phyloP scores from a whole-genome alignment of 1,284 basidiomycete genomes.

The Ceratobasidium sp. region DNA sequence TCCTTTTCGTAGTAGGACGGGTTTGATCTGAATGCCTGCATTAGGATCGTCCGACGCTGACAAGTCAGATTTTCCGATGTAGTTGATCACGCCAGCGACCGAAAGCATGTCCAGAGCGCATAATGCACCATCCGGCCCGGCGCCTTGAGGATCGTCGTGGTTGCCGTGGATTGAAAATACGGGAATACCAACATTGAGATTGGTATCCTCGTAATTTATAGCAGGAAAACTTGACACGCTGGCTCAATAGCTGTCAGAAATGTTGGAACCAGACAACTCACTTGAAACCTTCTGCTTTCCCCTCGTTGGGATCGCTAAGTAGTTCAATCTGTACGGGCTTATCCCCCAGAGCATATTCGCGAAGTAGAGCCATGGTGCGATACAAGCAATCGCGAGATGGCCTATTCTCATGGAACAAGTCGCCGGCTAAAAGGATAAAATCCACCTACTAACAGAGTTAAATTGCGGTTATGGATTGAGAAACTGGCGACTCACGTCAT shows the following conservation, averaged over 20 bases:
- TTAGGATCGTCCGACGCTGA: slow-evolving; percentile 67
- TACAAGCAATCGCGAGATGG: slow-evolving; percentile 91
- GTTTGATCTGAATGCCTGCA: slow-evolving; percentile 85
- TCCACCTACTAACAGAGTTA: slow-evolving; percentile 68
- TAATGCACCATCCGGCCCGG: slow-evolving; percentile 90
- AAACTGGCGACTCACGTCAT: slow-evolving; percentile 65
- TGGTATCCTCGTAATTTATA: slow-evolving; percentile 96
- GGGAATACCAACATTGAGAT: slow-evolving; percentile 92
- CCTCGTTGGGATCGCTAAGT: slow-evolving; percentile 90
- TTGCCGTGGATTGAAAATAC: slow-evolving; percentile 99
- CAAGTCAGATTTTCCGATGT: slow-evolving; percentile 86
- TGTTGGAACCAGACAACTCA: slow-evolving; percentile 52
- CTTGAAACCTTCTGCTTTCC: slow-evolving; percentile 83
- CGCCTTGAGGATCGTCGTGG: slow-evolving; percentile 98
- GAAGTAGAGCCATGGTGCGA: slow-evolving; percentile 84
- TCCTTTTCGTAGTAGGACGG: slow-evolving; percentile 90
- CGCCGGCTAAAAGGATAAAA: slow-evolving; percentile 92
- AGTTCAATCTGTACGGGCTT: slow-evolving; percentile 89
- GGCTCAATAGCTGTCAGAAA: too few relatives aligned
- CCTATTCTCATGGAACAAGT: slow-evolving; percentile 97
- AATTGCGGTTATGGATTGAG: neutral
- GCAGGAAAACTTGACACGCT: slow-evolving; percentile 78
- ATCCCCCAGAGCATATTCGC: slow-evolving; percentile 90
- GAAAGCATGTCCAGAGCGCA: slow-evolving; percentile 95
- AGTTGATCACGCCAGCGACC: slow-evolving; percentile 92